phyloP scores from a whole-genome alignment of 2,329 filamentous ascomycete species.

The Colletotrichum truncatum region DNA sequence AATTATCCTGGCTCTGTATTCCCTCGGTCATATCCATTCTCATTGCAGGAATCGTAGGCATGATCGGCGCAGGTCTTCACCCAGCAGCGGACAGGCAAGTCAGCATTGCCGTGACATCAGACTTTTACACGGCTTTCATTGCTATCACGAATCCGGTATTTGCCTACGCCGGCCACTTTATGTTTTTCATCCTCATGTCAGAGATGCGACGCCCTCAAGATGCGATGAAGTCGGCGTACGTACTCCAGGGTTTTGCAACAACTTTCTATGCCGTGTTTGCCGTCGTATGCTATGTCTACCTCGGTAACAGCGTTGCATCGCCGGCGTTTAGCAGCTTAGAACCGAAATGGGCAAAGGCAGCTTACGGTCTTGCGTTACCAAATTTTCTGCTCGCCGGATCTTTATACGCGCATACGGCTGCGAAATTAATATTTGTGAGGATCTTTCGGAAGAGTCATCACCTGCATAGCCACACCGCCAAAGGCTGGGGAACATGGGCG shows the following conservation, averaged over 20 bases:
- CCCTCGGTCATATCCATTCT: slow-evolving; percentile 55
- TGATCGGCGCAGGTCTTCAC: slow-evolving; percentile 56
- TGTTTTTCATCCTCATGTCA: slow-evolving; percentile 63
- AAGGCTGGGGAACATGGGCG: slow-evolving; percentile 58
- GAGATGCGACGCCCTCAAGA: slow-evolving; percentile 61
- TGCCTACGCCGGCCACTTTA: slow-evolving; percentile 61
- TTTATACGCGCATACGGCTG: slow-evolving; percentile 60
- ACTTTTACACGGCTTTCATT: slow-evolving; percentile 43
- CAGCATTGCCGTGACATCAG: slow-evolving; percentile 44
- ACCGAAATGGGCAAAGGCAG: slow-evolving; percentile 56
- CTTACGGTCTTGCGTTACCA: slow-evolving; percentile 59
- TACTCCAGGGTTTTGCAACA: slow-evolving; percentile 58
- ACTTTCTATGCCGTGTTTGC: slow-evolving; percentile 61
- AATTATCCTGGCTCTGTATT: slow-evolving; percentile 57
- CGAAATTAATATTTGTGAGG: slow-evolving; percentile 60
- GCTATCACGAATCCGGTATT: slow-evolving; percentile 57
- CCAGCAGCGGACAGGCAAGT: slow-evolving; percentile 48
- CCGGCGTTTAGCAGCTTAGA: slow-evolving; percentile 58
- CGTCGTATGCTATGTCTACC: slow-evolving; percentile 58
- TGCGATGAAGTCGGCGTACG: slow-evolving; percentile 60
- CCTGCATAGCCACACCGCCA: slow-evolving; percentile 54
- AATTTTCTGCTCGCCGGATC: slow-evolving; percentile 60
- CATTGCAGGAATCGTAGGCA: slow-evolving; percentile 58
- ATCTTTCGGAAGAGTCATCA: slow-evolving; percentile 55
- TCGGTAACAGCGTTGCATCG: slow-evolving; percentile 53